Conservation (phyloP, 2,329 filamentous ascomycete species). For the Aureobasidium sp. region DNA sequence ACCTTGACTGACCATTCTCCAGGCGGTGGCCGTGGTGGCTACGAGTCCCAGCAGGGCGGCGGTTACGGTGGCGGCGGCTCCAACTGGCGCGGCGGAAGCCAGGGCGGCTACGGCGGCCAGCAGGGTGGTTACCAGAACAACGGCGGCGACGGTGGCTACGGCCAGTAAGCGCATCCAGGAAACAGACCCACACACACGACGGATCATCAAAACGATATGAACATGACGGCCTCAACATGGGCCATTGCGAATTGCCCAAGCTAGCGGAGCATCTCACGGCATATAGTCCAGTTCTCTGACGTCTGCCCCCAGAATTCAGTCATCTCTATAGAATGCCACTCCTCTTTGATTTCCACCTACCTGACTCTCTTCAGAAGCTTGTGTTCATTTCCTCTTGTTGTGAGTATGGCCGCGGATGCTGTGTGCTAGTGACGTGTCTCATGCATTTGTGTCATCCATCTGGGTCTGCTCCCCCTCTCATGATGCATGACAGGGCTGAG, state of each 20-base stretch:
- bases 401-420: neutral
- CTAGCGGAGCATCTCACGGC: constrained; percentile 8
- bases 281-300: constrained; percentile 6
- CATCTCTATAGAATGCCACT: constrained; percentile 11
- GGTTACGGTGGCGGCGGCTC: constrained; percentile 16
- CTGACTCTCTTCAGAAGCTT: neutral
- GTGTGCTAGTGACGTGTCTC: neutral
- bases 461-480: too few species aligned
- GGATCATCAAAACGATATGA: constrained; percentile 11
- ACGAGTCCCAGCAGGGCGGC: constrained; percentile 10
- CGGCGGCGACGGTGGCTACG: constrained; percentile 10
- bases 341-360: constrained; percentile 4
- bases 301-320: constrained; percentile 5
- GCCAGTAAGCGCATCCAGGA: constrained; percentile 5
- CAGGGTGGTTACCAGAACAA: constrained; percentile 4
- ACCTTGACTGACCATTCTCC: neutral
- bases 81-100: constrained; percentile 19
- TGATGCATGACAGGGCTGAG: neutral
- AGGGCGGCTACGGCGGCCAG: constrained; percentile 20
- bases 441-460: neutral
- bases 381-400: neutral
- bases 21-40: constrained; percentile 21
- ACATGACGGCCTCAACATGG: neutral
- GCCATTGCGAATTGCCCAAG: constrained; percentile 8
- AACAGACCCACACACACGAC: neutral